These are phyloP conservation scores for Dicorynia guianensis DNA, from an alignment of 306 rosid genomes.

Conservation along the genomic window DNA sequence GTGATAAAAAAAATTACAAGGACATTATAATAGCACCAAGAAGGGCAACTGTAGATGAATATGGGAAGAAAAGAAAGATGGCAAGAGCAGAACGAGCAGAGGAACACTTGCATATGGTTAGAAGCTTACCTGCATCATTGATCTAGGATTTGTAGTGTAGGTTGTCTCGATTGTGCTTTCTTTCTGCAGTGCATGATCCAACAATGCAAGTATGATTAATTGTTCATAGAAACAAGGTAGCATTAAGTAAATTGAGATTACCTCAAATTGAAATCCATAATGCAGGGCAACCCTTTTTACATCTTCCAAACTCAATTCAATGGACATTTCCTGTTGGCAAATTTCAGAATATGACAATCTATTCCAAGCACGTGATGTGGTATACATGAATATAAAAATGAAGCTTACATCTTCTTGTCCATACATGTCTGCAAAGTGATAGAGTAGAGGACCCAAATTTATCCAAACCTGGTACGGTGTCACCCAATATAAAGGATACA, in stretches of 20 bases:
- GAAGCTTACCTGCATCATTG: slow-evolving; percentile 96
- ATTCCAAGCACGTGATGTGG: background rate
- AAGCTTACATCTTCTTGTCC: slow-evolving; percentile 87
- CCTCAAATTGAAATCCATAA: slow-evolving; percentile 86
- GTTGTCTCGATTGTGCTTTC: slow-evolving; percentile 86
- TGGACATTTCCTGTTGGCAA: slow-evolving; percentile 79
- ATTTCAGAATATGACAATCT: slow-evolving; percentile 14
- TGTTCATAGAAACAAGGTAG: background rate
- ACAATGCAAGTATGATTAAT: slow-evolving; percentile 32
- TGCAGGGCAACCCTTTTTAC: slow-evolving; percentile 81
- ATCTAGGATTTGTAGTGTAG: slow-evolving; percentile 79
- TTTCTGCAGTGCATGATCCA: slow-evolving; percentile 61
- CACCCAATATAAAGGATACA: slow-evolving; percentile 30
- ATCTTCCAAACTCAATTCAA: slow-evolving; percentile 96
- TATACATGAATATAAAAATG: slow-evolving; percentile 18
- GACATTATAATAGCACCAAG: background rate
- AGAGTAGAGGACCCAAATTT: slow-evolving; percentile 92
- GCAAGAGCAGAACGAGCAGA: background rate
- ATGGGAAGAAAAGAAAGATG: background rate
- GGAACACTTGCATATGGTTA: background rate
- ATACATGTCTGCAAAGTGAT: slow-evolving; percentile 90
- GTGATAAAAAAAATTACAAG: no score
- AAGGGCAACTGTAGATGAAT: background rate
- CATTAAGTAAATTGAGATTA: slow-evolving; percentile 45
- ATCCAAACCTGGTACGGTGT: slow-evolving; percentile 91